Evolutionary conservation across 257 asterid species (phyloP).

Genomic region (Lavandula angustifolia): DNA sequence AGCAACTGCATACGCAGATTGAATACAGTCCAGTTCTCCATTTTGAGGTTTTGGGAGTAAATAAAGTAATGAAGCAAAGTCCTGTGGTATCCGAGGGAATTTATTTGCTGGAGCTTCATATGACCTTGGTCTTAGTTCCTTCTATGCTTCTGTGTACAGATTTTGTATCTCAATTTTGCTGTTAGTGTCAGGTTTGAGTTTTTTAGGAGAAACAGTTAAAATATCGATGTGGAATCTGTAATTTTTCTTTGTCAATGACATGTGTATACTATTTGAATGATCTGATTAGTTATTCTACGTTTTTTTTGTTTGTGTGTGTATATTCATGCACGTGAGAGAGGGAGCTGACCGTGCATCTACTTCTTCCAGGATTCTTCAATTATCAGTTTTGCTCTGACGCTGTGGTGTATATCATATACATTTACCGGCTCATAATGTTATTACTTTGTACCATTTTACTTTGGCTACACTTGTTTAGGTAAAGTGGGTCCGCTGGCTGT

Average conservation of each 20-base stretch:
- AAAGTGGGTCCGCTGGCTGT: not conserved
- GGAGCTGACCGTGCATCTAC: not conserved
- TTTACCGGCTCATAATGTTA: no score
- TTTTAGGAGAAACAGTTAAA: conserved; percentile 20
- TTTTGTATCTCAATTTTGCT: conserved; percentile 22
- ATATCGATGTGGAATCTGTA: conserved; percentile 16
- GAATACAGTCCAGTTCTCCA: conserved; percentile 27
- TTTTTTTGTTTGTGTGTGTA: no score
- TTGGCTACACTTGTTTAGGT: conserved; percentile 8
- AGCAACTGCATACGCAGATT: conserved; percentile 28
- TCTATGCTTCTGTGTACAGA: conserved; percentile 38
- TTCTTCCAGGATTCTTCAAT: not conserved
- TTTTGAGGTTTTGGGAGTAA: conserved; percentile 30
- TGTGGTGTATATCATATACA: not conserved
- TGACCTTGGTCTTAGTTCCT: conserved; percentile 29
- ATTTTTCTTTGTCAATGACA: no score
- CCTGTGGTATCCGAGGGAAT: conserved; percentile 24
- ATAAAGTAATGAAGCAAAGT: conserved; percentile 14
- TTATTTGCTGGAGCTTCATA: conserved; percentile 23
- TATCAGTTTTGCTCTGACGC: conserved; percentile 2
- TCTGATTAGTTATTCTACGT: no score
- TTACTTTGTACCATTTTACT: not conserved
- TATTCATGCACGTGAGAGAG: no score
- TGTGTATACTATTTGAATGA: no score
- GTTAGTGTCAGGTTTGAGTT: conserved; percentile 26